Base-by-base conservation (phyloP, 768 basidiomycete species). In the Mycena amicta region DNA sequence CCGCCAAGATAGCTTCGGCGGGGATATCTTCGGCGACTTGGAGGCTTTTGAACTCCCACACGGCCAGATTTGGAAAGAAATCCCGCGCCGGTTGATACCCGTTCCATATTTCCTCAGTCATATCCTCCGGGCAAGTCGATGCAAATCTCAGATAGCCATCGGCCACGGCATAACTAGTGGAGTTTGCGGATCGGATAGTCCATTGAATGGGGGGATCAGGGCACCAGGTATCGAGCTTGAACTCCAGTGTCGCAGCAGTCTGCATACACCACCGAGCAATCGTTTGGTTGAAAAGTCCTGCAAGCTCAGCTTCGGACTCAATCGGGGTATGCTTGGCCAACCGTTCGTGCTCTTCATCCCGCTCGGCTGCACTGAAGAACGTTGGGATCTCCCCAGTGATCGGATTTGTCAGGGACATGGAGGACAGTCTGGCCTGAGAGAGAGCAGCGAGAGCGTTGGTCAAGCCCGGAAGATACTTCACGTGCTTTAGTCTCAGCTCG, bases 21-120 rank as follows among this genome's bases (percentile, higher is more conserved):
- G 22, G 22, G 5, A 12, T 28, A 20, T 26, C 6, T 8, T 25
- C 22, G 5, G 47, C 47, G 26, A 49, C 8, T 8, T 26, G 5
- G 15, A 49, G 27, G 47, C 22, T 49, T 22, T 49, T 49, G 47
- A 49, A 49, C 26, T 49, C 47, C 47, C 47, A 49, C 8, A 49
- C 47, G 11, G 25, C 47, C 4, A 49, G 23, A n/a, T 49, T 28
- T 5, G 47, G 47, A 23, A 49, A 49, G 26, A 5, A 20, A 4
- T 25, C 47, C 13, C 11, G 22, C 23, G 27, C 22, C 5, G 47
- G 11, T 8, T 25, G 12, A 8, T 12, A 49, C 12, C 8, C 8
- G 8, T 15, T 45, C 18, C 11, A 37, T 37, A 37, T 8, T 37
- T 37, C 11, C 8, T 37, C 18, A 37, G 33, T 8, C 33, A 37